Evolutionary conservation across 2,329 filamentous ascomycete species (phyloP).

Genomic region (Beauveria rudraprayagi): DNA sequence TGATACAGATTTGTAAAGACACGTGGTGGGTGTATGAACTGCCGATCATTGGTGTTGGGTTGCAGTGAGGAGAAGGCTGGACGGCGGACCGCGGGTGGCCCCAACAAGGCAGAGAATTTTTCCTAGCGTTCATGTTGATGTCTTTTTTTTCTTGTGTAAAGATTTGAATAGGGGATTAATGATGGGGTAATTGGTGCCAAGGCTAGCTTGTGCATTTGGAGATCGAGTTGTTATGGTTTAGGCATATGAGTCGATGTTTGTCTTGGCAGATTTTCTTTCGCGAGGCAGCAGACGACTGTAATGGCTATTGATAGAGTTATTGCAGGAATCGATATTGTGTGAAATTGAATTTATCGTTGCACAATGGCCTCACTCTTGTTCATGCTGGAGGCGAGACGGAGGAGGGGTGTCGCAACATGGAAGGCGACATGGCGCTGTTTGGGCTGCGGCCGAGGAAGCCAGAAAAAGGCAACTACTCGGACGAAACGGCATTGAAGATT

Average conservation of each 20-base stretch:
- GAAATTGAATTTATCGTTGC: not conserved
- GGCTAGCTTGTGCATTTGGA: not conserved
- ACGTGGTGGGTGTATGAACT: not conserved
- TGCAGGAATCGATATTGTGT: not conserved
- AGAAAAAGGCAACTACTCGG: not conserved
- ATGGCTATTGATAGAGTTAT: not conserved
- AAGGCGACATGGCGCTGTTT: not conserved
- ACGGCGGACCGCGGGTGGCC: not conserved
- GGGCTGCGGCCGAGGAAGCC: not conserved
- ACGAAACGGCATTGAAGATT: not conserved
- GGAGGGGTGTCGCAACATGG: not conserved
- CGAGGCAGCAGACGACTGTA: not conserved
- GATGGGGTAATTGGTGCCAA: not conserved
- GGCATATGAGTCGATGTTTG: not conserved
- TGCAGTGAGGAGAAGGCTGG: not conserved
- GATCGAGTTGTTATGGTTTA: not conserved
- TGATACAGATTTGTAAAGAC: not conserved
- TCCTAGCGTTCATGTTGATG: not conserved
- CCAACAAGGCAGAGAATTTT: not conserved
- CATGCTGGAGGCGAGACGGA: not conserved
- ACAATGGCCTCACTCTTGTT: not conserved
- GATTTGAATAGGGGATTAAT: not conserved
- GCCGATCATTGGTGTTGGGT: not conserved
- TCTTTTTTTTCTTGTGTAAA: not conserved
- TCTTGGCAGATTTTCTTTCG: not conserved